Evolutionary conservation across 768 basidiomycete genomes (phyloP), one percentile per base, ranked within the genome.

Genomic region (Amanita rimosa): DNA sequence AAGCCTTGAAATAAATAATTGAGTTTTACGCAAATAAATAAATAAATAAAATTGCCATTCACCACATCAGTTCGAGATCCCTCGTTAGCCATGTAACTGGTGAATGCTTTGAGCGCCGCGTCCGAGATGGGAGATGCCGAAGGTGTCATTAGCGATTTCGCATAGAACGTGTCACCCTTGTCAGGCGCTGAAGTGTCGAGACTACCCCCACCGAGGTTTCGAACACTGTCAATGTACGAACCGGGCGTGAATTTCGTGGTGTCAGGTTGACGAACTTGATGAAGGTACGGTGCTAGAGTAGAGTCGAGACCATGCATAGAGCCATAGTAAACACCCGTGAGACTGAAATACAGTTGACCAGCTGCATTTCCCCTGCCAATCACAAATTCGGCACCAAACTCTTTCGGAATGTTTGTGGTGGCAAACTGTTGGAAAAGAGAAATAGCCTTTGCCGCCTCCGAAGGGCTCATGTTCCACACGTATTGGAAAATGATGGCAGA

Each of bases 141-240:
- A 2, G 70, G 70, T 1, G 66, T 68, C 64, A 70, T 69, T n/a
- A 72, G 47, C 3, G 65, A 68, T 54, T 71, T 71, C 1, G 64
- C 64, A 46, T 72, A 73, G 58, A 72, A 71, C 0, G 69, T 73
- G 53, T 71, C 70, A 9, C 55, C 58, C 1, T 36, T 54, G 33
- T 67, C 65, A 3, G 63, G 52, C 11, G 52, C 49, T 26, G 36
- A 53, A 14, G 61, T 62, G 44, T 57, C 58, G 35, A 63, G 51
- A 7, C 50, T 54, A 1, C 58, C 57, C 6, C 63, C 63, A 14
- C 60, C 63, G 7, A 69, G 53, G 13, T 57, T 49, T 3, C 55
- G 46, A 1, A 68, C 63, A 37, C 62, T 66, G 31, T 62, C 55
- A 38, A 69, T 63, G 50, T 69, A 72, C 9, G 54, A 55, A 6